Percentiles rank a stretch among this genome's conserved stretches.
These are phyloP conservation scores for Fraxinus floribunda DNA, from an alignment of 305 asterid species.

Conservation along the genomic window DNA sequence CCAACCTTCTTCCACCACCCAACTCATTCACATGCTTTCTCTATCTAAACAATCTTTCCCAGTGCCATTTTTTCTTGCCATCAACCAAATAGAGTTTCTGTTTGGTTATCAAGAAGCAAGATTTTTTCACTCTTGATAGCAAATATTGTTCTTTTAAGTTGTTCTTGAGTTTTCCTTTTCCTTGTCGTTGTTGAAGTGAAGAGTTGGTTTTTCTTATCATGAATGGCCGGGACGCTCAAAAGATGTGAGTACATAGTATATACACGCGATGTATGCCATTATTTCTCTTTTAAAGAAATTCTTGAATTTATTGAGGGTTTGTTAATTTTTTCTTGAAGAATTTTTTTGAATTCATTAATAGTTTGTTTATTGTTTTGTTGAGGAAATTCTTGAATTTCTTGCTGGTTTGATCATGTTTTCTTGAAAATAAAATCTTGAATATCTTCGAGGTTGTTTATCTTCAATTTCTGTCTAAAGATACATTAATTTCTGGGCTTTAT, in stretches of 20 bases:
- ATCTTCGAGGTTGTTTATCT: not conserved
- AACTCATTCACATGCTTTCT: conserved; percentile 19
- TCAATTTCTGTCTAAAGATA: not conserved
- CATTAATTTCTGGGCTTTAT: not conserved
- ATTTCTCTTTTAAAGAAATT: not conserved
- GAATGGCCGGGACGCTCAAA: not conserved
- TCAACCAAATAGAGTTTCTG: not conserved
- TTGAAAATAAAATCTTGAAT: not conserved
- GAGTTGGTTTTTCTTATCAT: not conserved
- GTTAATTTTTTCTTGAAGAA: not conserved
- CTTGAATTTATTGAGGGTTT: not conserved
- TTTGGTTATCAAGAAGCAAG: not conserved
- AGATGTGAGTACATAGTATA: not conserved
- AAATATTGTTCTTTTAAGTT: not conserved
- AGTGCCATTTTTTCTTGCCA: not conserved
- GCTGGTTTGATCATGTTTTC: not conserved
- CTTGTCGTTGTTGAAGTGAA: not conserved
- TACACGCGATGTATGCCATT: not conserved
- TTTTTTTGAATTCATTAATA: not conserved
- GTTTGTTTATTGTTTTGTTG: not conserved
- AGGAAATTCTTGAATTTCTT: not conserved
- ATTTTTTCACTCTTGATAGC: not conserved
- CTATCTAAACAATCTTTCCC: not conserved
- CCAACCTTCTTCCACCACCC: not conserved
- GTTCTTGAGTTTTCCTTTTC: not conserved